These are phyloP conservation scores for Lichenothelia convexa DNA, from an alignment of 495 filamentous ascomycete species.

Conservation along the genomic window DNA sequence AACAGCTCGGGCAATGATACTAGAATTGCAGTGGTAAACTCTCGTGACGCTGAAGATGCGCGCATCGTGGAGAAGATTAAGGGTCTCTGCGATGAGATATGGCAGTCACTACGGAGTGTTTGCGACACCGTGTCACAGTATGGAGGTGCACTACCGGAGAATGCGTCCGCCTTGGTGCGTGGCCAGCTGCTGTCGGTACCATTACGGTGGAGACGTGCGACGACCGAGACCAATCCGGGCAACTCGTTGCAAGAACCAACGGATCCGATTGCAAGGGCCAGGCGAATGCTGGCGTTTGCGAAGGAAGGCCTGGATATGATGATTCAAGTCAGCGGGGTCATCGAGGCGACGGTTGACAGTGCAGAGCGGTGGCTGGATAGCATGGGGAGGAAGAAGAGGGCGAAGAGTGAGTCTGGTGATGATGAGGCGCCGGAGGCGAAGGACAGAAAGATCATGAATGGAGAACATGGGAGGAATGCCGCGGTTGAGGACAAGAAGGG, in stretches of 20 bases:
- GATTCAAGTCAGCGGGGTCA: slow-evolving; percentile 58
- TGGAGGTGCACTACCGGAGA: slow-evolving; percentile 67
- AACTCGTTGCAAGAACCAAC: slow-evolving; percentile 21
- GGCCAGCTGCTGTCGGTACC: slow-evolving; percentile 64
- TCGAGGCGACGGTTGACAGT: slow-evolving; percentile 66
- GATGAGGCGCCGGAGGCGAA: not conserved
- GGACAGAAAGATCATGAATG: too few species aligned
- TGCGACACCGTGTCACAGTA: slow-evolving; percentile 67
- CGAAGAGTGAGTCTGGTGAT: not conserved
- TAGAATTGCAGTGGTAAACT: too few species aligned
- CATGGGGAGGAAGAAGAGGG: slow-evolving; percentile 34
- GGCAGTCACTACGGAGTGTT: slow-evolving; percentile 55
- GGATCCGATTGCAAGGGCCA: slow-evolving; percentile 31
- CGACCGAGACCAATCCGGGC: slow-evolving; percentile 24
- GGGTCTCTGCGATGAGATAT: slow-evolving; percentile 50
- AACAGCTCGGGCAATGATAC: too few species aligned
- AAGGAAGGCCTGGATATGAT: slow-evolving; percentile 83
- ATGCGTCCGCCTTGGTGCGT: slow-evolving; percentile 59
- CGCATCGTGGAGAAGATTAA: slow-evolving; percentile 41
- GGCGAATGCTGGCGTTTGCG: slow-evolving; percentile 60
- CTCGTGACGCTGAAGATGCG: too few species aligned
- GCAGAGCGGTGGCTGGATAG: slow-evolving; percentile 77
- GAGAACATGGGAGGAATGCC: not conserved
- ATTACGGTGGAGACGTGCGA: slow-evolving; percentile 46
- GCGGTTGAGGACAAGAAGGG: not conserved